Evolutionary conservation across 2,329 filamentous ascomycete genomes (phyloP).

Genomic region (Apiospora aurea): DNA sequence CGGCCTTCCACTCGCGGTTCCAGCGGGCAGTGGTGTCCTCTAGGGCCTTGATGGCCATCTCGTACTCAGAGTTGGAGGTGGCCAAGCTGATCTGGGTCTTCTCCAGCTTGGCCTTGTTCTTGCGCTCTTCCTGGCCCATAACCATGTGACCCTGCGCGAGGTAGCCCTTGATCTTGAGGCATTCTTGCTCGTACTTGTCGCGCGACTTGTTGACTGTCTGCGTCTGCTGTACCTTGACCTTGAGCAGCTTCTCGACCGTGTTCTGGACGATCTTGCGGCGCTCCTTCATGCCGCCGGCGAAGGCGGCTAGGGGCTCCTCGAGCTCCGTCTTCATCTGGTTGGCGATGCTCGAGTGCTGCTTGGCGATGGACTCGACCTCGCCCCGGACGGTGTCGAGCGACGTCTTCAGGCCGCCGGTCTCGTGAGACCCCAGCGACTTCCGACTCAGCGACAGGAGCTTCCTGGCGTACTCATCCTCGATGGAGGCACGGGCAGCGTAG

Average conservation of each 20-base stretch:
- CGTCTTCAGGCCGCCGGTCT: constrained; percentile 80
- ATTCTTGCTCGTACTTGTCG: constrained; percentile 97
- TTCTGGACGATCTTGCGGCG: constrained; percentile 94
- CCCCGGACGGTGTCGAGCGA: constrained; percentile 88
- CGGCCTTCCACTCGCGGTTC: constrained; percentile 98
- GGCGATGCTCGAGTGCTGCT: constrained; percentile 89
- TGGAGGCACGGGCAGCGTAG: constrained; percentile 87
- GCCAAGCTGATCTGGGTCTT: constrained; percentile 98
- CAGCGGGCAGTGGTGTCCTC: constrained; percentile 95
- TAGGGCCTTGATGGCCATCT: constrained; percentile 87
- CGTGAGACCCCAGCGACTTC: constrained; percentile 88
- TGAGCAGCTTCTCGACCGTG: constrained; percentile 92
- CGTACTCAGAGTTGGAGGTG: constrained; percentile 90
- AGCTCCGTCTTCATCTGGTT: constrained; percentile 95
- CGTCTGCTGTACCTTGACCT: constrained; percentile 92
- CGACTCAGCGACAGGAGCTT: constrained; percentile 86
- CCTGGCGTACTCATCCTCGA: constrained; percentile 95
- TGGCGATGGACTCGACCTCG: constrained; percentile 92
- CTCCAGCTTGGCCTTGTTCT: constrained; percentile 98
- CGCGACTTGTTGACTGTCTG: constrained; percentile 92
- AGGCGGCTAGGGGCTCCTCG: constrained; percentile 91
- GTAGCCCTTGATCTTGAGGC: constrained; percentile 97
- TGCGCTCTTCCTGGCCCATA: constrained; percentile 98
- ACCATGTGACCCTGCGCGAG: constrained; percentile 99
- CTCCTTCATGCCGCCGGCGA: constrained; percentile 95